Percentiles rank a stretch among this genome's conserved stretches.
phyloP scores from a whole-genome alignment of 306 rosid genomes.

The Cicer cuneatum region DNA sequence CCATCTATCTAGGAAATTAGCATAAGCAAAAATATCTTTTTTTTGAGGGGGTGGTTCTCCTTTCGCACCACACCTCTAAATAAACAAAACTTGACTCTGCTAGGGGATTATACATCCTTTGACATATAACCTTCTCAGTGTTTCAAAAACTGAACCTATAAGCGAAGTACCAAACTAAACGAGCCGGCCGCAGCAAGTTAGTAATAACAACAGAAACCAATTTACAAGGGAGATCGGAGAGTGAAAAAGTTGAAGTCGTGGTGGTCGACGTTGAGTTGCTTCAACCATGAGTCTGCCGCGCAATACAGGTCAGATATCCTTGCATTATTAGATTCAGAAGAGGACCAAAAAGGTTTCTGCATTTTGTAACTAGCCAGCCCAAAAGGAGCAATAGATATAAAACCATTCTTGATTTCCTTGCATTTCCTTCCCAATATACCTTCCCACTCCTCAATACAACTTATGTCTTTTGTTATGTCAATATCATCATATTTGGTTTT shows the following conservation, averaged over 20 bases:
- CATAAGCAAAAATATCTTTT: background rate
- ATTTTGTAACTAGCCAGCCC: slow-evolving; percentile 70
- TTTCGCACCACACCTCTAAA: background rate
- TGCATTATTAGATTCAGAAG: slow-evolving; percentile 39
- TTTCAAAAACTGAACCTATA: slow-evolving; percentile 22
- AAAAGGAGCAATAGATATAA: slow-evolving; percentile 58
- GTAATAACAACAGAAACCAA: slow-evolving; percentile 6
- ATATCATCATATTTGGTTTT: slow-evolving; percentile 18
- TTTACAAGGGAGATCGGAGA: slow-evolving; percentile 42
- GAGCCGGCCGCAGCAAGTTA: slow-evolving; percentile 7
- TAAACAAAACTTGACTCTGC: slow-evolving; percentile 24
- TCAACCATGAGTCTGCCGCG: slow-evolving; percentile 81
- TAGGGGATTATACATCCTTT: slow-evolving; percentile 16
- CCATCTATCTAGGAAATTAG: slow-evolving; percentile 19
- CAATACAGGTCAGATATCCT: slow-evolving; percentile 45
- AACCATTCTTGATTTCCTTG: slow-evolving; percentile 17
- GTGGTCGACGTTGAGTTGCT: slow-evolving; percentile 62
- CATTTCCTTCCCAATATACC: slow-evolving; percentile 11
- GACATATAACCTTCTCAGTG: slow-evolving; percentile 31
- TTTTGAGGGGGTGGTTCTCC: slow-evolving; percentile 4
- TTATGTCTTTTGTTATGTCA: background rate
- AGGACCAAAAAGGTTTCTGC: slow-evolving; percentile 63
- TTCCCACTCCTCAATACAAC: slow-evolving; percentile 22
- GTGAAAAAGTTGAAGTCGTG: slow-evolving; percentile 76
- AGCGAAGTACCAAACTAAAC: slow-evolving; percentile 14